Percentiles rank a stretch among this genome's conserved stretches.
Conservation (phyloP, 352 stramenopile species). For the Plasmopara muralis region DNA sequence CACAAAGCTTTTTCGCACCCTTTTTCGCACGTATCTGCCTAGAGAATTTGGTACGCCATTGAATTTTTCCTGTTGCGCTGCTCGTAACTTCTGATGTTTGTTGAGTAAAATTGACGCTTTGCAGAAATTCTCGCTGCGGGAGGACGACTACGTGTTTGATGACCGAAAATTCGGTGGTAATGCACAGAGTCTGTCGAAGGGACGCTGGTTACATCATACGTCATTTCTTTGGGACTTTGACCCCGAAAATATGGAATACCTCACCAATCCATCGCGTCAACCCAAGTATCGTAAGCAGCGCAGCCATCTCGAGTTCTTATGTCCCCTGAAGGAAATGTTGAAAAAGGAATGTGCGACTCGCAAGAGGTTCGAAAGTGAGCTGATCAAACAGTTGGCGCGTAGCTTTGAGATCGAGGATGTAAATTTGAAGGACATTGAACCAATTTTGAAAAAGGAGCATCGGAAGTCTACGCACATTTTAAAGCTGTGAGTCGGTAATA, state of each 20-base stretch:
- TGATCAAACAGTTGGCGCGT: constrained; percentile 39
- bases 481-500: constrained; percentile 24
- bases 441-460: constrained; percentile 51
- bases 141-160: constrained; percentile 96
- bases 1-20: constrained; percentile 65
- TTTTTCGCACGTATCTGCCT: constrained; percentile 61
- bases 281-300: constrained; percentile 91
- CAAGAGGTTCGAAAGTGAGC: constrained; percentile 35
- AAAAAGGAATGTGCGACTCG: constrained; percentile 29
- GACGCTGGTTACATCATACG: constrained; percentile 96
- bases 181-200: constrained; percentile 92
- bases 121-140: constrained; percentile 84
- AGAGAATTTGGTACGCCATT: constrained; percentile 16
- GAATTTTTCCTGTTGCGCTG: background rate
- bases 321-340: constrained; percentile 78
- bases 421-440: constrained; percentile 33
- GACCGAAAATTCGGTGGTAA: constrained; percentile 95
- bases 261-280: constrained; percentile 92
- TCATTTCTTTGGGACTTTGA: constrained; percentile 97
- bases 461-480: constrained; percentile 63
- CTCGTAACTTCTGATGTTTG: background rate
- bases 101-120: background rate
- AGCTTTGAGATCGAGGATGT: constrained; percentile 64
- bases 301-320: constrained; percentile 91
- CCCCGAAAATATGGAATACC: constrained; percentile 91